These are phyloP conservation scores for Annulohypoxylon maeteangense DNA, from an alignment of 495 filamentous ascomycete species.

Conservation along the genomic window DNA sequence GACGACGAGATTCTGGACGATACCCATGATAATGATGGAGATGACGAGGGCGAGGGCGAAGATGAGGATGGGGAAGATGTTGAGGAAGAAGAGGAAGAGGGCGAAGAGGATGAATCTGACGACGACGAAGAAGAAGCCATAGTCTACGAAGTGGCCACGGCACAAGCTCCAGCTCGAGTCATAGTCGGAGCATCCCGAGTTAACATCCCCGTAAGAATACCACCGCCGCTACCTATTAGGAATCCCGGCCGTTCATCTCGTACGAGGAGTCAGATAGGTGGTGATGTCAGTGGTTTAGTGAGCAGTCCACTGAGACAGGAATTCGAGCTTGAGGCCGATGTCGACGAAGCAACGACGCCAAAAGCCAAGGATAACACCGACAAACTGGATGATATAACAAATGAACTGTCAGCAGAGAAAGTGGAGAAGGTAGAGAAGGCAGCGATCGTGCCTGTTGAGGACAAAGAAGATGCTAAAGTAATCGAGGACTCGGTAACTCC, in stretches of 20 bases:
- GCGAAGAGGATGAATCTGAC: constrained; percentile 54
- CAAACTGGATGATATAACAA: not conserved
- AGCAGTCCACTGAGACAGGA: constrained; percentile 46
- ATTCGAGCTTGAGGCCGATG: constrained; percentile 40
- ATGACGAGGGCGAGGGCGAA: constrained; percentile 57
- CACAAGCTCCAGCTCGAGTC: constrained; percentile 58
- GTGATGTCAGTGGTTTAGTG: constrained; percentile 39
- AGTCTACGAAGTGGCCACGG: constrained; percentile 61
- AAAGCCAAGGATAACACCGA: constrained; percentile 25
- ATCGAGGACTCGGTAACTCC: constrained; percentile 5
- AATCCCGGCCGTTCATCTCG: constrained; percentile 64
- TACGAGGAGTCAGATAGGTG: constrained; percentile 50
- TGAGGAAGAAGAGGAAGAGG: constrained; percentile 56
- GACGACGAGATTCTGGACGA: constrained; percentile 49
- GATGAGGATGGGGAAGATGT: constrained; percentile 55
- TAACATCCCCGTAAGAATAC: constrained; percentile 75
- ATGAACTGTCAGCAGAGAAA: not conserved
- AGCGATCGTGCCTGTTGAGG: not conserved
- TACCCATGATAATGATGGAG: constrained; percentile 44
- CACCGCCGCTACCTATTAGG: constrained; percentile 71
- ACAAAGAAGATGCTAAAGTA: not conserved
- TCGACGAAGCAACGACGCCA: constrained; percentile 33
- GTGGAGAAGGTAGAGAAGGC: not conserved
- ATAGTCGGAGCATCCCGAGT: constrained; percentile 67
- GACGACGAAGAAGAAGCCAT: constrained; percentile 62